Base-by-base conservation (phyloP, 345 rosid species). In the Arabidopsis arenosa region DNA sequence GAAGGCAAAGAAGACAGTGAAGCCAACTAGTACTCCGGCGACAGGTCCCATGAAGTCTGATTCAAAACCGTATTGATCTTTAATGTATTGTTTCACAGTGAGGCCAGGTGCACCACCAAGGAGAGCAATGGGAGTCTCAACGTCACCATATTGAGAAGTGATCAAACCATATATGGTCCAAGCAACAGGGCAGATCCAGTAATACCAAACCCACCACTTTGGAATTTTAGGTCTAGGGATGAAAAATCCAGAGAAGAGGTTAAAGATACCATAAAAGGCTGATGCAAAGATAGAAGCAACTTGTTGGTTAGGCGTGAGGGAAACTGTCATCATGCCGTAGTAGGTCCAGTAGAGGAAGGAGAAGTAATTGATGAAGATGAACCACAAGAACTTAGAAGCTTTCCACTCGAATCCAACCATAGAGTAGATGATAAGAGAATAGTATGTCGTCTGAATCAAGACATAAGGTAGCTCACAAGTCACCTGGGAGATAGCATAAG, bases 291-390 rank as follows among this genome's bases (percentile, higher is more conserved):
- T 89, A 5, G 97, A 76, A 39, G 98, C 93, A 33, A 90, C 85
- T 82, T 93, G 93, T 45, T 85, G 90, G 83, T 91, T 93, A 56
- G 98, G 98, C 2, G 90, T 91, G 72, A 93, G 79, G 36, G 98
- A 80, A 63, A 89, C 94, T 0, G 93, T 86, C 98, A 93, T 90
- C 98, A 91, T 88, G 55, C 97, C 97, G 2, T 93, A 93, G 86
- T 88, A 93, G 5, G 98, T 88, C 90, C 84, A 93, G 94, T 91
- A 84, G 23, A 93, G 89, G 85, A 91, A 91, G 5, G 97, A 86
- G 82, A 85, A 86, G 85, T 91, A 91, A 44, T 81, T 83, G 83
- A 91, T 69, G 71, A 87, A 89, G 82, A 86, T 81, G 78, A 93
- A 91, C 90, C 98, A 88, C 18, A 84, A 83, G 83, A 91, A 83